Evolutionary conservation across 768 basidiomycete genomes (phyloP).

Genomic region (Austroboletus festivus): DNA sequence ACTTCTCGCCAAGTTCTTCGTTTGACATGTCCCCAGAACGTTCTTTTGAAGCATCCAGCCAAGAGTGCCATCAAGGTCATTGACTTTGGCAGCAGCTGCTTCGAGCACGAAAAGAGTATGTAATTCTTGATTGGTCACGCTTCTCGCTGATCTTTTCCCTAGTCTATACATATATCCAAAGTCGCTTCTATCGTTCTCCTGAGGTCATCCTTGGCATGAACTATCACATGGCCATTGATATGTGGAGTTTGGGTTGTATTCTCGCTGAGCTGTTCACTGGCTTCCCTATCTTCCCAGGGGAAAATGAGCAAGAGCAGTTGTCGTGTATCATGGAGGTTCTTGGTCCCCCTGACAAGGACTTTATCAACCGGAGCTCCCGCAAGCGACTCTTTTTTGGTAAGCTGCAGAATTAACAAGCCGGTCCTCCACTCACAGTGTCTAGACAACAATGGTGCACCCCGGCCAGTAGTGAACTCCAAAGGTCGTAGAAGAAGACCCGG

Average conservation of each 20-base stretch:
- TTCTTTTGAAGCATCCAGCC: slow-evolving; percentile 88
- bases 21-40: slow-evolving; percentile 66
- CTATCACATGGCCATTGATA: slow-evolving; percentile 98
- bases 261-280: slow-evolving; percentile 96
- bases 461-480: slow-evolving; percentile 94
- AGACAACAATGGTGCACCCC: slow-evolving; percentile 93
- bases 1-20: neutral
- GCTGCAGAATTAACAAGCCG: slow-evolving; percentile 17
- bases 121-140: slow-evolving; percentile 4
- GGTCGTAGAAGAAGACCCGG: slow-evolving; percentile 90
- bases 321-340: slow-evolving; percentile 99
- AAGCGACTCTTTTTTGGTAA: slow-evolving; percentile 95
- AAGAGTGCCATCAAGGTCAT: slow-evolving; percentile 98
- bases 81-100: slow-evolving; percentile 97
- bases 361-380: slow-evolving; percentile 89
- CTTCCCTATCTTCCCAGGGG: slow-evolving; percentile 97
- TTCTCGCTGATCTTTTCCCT: slow-evolving; percentile 9
- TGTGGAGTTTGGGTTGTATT: slow-evolving; percentile 99
- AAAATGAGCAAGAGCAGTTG: slow-evolving; percentile 97
- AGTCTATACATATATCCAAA: slow-evolving; percentile 99
- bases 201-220: slow-evolving; percentile 99
- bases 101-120: slow-evolving; percentile 97
- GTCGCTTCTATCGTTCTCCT: slow-evolving; percentile 99
- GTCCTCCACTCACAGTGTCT: slow-evolving; percentile 10
- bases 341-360: slow-evolving; percentile 92